Evolutionary conservation across 768 basidiomycete genomes (phyloP), one percentile per base, ranked within the genome.

Genomic region (Pisolithus tinctorius): DNA sequence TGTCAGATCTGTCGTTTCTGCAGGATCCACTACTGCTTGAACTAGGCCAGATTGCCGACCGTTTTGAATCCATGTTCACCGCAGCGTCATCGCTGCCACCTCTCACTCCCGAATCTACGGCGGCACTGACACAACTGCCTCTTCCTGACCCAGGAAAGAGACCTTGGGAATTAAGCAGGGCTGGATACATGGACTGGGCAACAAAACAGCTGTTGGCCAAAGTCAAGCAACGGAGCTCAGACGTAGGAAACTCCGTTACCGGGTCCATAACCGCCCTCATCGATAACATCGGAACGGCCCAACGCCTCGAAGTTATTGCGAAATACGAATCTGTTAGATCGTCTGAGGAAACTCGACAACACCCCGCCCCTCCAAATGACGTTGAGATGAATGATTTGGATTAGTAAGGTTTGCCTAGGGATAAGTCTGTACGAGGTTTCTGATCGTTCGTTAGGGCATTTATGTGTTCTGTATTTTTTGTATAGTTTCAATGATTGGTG

Each of bases 121-220:
- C 72, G 31, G 66, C 74, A 38, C 54, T 72, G 43, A 64, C 64
- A 25, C 60, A 58, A 29, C 25, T 57, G 14, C 64, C 62, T 4
- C 62, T 70, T 25, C 59, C 73, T 4, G 79, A 82, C 51, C 79
- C 82, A 0, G 82, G 86, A 0, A 88, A 88, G 63, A 78, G 82
- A 38, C 77, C 77, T 9, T 93, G 90, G 89, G 88, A 92, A 68
- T 78, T 80, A 36, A 82, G 78, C 63, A 78, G 79, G 62, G 74
- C 77, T 1, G 89, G 87, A 4, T 93, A 93, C 64, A 62, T 84
- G 4, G 81, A 82, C 53, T 93, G 91, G 91, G 88, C 85, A 0
- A 71, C 82, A 1, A 71, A 71, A 17, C 79, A 81, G 63, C 64
- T 86, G 7, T 55, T 86, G 41, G 55, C 63, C 50, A 67, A 52